Evolutionary conservation across 176 grass and related monocot species (phyloP).

Genomic region (Alloteropsis semialata): DNA sequence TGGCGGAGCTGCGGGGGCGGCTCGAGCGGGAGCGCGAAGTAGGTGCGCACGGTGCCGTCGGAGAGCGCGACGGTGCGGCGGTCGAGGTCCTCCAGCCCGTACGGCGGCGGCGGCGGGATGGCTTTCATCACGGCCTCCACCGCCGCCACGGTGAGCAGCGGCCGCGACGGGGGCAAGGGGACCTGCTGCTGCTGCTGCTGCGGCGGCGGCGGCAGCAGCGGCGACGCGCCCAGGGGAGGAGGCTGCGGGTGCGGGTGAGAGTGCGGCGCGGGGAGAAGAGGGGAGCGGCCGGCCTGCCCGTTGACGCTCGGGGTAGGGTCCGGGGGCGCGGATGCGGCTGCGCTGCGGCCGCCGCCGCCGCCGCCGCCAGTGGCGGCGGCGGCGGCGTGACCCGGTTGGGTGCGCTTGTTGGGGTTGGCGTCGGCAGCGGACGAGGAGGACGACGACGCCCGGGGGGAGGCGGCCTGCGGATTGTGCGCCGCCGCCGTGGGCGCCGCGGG

Average conservation of each 20-base stretch:
- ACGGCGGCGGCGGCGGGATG: constrained; percentile 52
- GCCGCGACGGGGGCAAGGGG: constrained; percentile 12
- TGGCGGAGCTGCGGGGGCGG: constrained; percentile 48
- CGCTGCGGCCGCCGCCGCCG: background rate
- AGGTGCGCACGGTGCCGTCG: constrained; percentile 75
- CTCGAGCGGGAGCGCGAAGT: constrained; percentile 81
- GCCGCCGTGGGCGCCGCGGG: background rate
- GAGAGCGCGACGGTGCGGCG: constrained; percentile 63
- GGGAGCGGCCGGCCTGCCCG: background rate
- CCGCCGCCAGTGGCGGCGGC: background rate
- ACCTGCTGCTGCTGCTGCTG: no score
- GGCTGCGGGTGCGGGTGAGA: background rate
- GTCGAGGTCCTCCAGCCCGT: constrained; percentile 40
- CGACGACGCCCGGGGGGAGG: constrained; percentile 28
- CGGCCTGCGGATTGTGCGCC: background rate
- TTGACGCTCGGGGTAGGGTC: constrained; percentile 12
- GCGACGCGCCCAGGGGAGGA: background rate
- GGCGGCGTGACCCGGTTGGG: background rate
- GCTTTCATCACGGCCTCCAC: constrained; percentile 40
- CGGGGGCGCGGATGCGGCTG: background rate
- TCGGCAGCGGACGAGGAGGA: constrained; percentile 49
- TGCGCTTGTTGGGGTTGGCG: constrained; percentile 29
- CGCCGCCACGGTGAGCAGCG: constrained; percentile 54
- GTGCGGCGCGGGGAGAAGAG: constrained; percentile 5
- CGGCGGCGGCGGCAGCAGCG: background rate